Conservation (phyloP, 179 eudicot genomes). For the Beta macrorhiza region DNA sequence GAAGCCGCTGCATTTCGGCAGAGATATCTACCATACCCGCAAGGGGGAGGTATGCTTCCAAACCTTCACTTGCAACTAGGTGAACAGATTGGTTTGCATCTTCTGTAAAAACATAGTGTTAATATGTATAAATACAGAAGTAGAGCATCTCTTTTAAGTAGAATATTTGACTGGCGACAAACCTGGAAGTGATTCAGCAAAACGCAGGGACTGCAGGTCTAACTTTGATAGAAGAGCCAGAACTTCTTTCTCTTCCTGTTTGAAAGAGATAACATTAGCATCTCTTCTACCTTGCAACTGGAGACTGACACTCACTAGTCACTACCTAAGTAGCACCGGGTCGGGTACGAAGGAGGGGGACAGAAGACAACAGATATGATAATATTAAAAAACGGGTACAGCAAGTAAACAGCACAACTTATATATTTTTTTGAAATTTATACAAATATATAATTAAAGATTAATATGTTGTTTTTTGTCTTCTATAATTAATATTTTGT, state of each 20-base stretch:
- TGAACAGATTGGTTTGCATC: conserved; percentile 88
- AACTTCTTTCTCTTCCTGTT: conserved; percentile 85
- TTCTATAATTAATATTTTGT: no score
- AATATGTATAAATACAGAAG: conserved; percentile 7
- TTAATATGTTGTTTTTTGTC: no score
- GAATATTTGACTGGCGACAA: conserved; percentile 14
- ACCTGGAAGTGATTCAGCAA: conserved; percentile 76
- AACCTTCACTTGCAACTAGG: conserved; percentile 88
- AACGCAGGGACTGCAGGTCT: conserved; percentile 63
- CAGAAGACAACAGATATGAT: no score
- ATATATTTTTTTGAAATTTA: no score
- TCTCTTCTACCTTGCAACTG: not conserved
- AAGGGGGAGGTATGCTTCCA: conserved; percentile 97
- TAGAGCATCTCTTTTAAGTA: not conserved
- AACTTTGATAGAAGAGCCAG: conserved; percentile 87
- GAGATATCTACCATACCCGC: conserved; percentile 95
- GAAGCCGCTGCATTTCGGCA: conserved; percentile 79
- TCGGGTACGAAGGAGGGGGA: no score
- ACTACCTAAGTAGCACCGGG: not conserved
- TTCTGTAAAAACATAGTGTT: conserved; percentile 37
- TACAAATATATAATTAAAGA: no score
- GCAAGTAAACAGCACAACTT: no score
- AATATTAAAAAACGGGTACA: no score
- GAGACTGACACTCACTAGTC: not conserved
- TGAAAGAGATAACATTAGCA: conserved; percentile 18